These are phyloP conservation scores for Purshia tridentata DNA, from an alignment of 306 rosid genomes.

Conservation along the genomic window DNA sequence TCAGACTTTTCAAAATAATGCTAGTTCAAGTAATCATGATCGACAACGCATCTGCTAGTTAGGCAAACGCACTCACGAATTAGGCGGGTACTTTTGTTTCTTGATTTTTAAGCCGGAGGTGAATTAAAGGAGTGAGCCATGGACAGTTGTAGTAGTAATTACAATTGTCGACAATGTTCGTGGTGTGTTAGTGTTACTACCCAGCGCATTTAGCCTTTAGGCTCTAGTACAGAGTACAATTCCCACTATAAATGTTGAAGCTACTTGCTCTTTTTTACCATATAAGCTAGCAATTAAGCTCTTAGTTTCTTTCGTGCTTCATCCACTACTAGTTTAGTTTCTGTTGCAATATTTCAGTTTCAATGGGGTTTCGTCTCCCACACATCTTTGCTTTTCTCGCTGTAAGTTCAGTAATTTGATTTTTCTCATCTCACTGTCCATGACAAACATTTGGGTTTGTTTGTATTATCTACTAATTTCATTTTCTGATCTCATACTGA, in stretches of 20 bases:
- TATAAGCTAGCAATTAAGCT: slow-evolving; percentile 1
- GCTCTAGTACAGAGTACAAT: no score
- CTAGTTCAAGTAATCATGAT: no score
- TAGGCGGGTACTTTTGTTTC: no score
- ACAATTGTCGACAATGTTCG: slow-evolving; percentile 17
- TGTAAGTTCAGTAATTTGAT: slow-evolving; percentile 21
- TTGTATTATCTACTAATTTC: no score
- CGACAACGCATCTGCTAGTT: no score
- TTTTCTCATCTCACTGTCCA: background rate
- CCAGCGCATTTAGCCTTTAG: no score
- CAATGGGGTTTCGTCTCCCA: slow-evolving; percentile 41
- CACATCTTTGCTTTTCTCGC: slow-evolving; percentile 35
- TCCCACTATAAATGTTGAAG: slow-evolving; percentile 27
- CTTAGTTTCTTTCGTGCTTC: slow-evolving; percentile 8
- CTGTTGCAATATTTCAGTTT: slow-evolving; percentile 5
- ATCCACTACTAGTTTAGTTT: background rate
- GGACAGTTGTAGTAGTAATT: slow-evolving; percentile 56
- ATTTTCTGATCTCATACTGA: no score
- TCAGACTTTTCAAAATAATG: no score
- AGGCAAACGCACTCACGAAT: no score
- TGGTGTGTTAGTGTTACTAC: slow-evolving; percentile 5
- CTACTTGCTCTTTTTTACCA: background rate
- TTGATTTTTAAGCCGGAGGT: no score
- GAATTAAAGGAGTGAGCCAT: slow-evolving; percentile 27
- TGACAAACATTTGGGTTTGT: no score